Evolutionary conservation across 2,329 filamentous ascomycete genomes (phyloP), one percentile per base, ranked within the genome.

Genomic region (Cladophialophora bantiana): DNA sequence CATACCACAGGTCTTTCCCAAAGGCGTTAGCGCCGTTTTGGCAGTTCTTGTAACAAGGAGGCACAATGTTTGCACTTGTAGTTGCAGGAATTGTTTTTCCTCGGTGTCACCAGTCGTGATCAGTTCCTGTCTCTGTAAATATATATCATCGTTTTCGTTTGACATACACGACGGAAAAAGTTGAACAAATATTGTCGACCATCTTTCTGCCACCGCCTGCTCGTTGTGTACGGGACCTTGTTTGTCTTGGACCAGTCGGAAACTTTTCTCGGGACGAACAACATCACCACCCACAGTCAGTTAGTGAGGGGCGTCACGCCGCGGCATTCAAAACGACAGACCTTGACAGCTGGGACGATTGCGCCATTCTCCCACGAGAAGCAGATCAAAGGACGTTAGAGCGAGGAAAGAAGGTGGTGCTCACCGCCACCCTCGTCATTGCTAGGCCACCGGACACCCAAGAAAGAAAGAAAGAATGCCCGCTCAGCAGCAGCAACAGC

Each of bases 201-300:
- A 36, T 52, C 9, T 50, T 60, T 59, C 62, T 64, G 62, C 62
- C 62, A 64, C 62, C 54, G 55, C 54, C 54, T 50, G 32, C 10
- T 3, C 12, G 12, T 7, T 20, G 45, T n/a, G 36, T 40, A 40
- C 36, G 36, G 45, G 20, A 18, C 45, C 45, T 50, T 50, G 45
- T 20, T 26, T 26, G n/a, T 50, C 20, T 26, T 26, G 26, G 45
- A 9, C 57, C 57, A 42, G 57, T 34, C 42, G 31, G 56, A 40
- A 20, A 13, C 53, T 35, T 55, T 55, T 55, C 53, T 42, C 40
- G 40, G 55, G 55, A 58, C 38, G 42, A 60, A 20, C 34, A 58
- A 45, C 9, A 58, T 58, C 9, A 7, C 18, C 6, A 18, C n/a
- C 53, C 32, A 13, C 32, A 12, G 53, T 38, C 53, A 55, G 53